These are phyloP conservation scores for Colletotrichum theobromicola DNA, from an alignment of 2,329 filamentous ascomycete species.

Conservation along the genomic window DNA sequence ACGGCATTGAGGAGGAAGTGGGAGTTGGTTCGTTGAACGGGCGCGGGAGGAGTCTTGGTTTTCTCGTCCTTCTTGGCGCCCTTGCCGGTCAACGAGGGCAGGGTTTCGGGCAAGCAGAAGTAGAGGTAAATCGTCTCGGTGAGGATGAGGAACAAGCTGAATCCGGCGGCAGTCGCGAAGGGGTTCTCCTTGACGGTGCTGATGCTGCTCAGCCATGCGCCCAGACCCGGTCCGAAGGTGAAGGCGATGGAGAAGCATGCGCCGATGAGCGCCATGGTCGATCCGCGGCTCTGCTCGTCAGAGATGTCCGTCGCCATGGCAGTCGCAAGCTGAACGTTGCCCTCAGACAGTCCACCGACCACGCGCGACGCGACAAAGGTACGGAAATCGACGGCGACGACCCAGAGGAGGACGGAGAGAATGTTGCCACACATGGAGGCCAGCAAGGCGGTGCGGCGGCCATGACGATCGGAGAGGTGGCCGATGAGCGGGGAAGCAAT, in stretches of 20 bases:
- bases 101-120: conserved; percentile 82
- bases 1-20: conserved; percentile 82
- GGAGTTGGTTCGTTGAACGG: conserved; percentile 73
- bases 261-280: conserved; percentile 95
- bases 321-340: conserved; percentile 94
- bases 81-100: conserved; percentile 60
- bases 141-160: conserved; percentile 84
- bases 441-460: conserved; percentile 84
- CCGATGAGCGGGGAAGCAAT: conserved; percentile 93
- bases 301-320: conserved; percentile 97
- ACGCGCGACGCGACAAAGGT: conserved; percentile 94
- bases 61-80: conserved; percentile 21
- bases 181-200: conserved; percentile 84
- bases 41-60: conserved; percentile 24
- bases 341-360: conserved; percentile 92
- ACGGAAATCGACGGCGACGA: conserved; percentile 89
- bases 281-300: conserved; percentile 80
- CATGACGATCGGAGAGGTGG: conserved; percentile 84
- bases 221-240: conserved; percentile 92
- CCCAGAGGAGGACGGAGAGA: conserved; percentile 91
- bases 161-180: conserved; percentile 89
- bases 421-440: conserved; percentile 95
- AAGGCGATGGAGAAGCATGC: conserved; percentile 98
- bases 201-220: conserved; percentile 82
- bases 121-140: conserved; percentile 90